Conservation (phyloP, 83 land plant species). For the Thuja plicata region DNA sequence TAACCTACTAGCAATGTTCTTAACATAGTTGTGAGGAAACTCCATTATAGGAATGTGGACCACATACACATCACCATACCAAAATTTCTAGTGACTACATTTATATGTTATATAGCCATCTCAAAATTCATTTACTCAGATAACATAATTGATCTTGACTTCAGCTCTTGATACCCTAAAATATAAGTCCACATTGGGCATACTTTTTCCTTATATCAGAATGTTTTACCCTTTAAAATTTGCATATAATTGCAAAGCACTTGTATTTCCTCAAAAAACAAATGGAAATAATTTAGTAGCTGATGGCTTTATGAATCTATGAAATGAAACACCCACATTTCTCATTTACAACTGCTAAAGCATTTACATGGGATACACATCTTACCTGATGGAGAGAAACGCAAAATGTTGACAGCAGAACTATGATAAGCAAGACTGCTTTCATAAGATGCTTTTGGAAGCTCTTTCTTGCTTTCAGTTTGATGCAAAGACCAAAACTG, state of each 20-base stretch:
- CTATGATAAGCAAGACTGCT: slow-evolving; percentile 80
- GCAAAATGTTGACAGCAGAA: slow-evolving; percentile 80
- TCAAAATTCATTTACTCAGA: too few relatives aligned
- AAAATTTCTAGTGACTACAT: too few relatives aligned
- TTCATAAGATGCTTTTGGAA: slow-evolving; percentile 69
- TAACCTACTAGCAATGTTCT: neutral
- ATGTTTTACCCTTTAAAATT: neutral
- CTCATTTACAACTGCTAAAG: neutral
- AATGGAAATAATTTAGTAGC: neutral
- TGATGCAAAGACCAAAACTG: slow-evolving; percentile 79
- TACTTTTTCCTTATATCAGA: neutral
- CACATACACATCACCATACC: too few relatives aligned
- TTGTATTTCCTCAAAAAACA: neutral
- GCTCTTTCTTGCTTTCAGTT: slow-evolving; percentile 38
- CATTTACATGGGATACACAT: neutral
- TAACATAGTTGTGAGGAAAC: too few relatives aligned
- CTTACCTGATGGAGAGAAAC: slow-evolving; percentile 90
- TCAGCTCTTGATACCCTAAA: neutral
- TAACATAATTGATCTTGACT: neutral
- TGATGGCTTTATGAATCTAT: neutral
- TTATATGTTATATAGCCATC: too few relatives aligned
- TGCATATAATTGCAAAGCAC: neutral
- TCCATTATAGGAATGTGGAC: too few relatives aligned
- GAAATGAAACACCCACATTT: neutral
- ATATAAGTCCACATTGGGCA: neutral